These are phyloP conservation scores for Aspergillus glaucus DNA, from an alignment of 2,329 filamentous ascomycete species.

Conservation along the genomic window DNA sequence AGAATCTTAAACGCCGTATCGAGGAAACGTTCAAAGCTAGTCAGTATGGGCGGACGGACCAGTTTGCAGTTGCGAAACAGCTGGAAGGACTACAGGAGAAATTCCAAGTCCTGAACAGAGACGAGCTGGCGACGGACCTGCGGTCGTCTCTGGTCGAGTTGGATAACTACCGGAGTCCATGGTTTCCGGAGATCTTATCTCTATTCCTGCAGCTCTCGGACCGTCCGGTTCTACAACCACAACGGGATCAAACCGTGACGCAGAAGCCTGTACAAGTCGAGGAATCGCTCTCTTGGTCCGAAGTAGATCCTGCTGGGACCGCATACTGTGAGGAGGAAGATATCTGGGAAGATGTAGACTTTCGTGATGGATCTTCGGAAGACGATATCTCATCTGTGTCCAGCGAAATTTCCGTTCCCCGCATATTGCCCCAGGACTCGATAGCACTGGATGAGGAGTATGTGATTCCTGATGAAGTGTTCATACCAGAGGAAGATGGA, in stretches of 20 bases:
- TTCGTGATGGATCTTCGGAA: slow-evolving; percentile 33
- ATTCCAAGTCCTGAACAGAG: slow-evolving; percentile 71
- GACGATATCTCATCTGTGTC: slow-evolving; percentile 30
- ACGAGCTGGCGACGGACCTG: slow-evolving; percentile 69
- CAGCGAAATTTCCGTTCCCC: slow-evolving; percentile 25
- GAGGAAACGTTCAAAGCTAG: slow-evolving; percentile 31
- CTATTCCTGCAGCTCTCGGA: slow-evolving; percentile 77
- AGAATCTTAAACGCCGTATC: slow-evolving; percentile 24
- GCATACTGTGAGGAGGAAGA: slow-evolving; percentile 47
- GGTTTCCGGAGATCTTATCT: slow-evolving; percentile 72
- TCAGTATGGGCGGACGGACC: slow-evolving; percentile 61
- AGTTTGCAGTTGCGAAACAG: slow-evolving; percentile 62
- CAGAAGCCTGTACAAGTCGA: slow-evolving; percentile 44
- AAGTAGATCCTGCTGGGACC: slow-evolving; percentile 70
- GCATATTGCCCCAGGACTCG: slow-evolving; percentile 20
- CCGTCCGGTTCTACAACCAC: slow-evolving; percentile 65
- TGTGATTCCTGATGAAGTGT: slow-evolving; percentile 27
- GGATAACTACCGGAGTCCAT: slow-evolving; percentile 50
- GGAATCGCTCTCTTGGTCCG: slow-evolving; percentile 64
- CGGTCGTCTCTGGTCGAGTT: slow-evolving; percentile 55
- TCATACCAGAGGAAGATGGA: slow-evolving; percentile 25
- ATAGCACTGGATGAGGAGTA: slow-evolving; percentile 26
- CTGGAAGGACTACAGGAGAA: slow-evolving; percentile 76
- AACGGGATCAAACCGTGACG: slow-evolving; percentile 56
- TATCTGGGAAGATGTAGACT: slow-evolving; percentile 38